Percentiles rank a stretch among this genome's conserved stretches.
These are phyloP conservation scores for Amanita pallidorosea DNA, from an alignment of 768 basidiomycete genomes.

Conservation along the genomic window DNA sequence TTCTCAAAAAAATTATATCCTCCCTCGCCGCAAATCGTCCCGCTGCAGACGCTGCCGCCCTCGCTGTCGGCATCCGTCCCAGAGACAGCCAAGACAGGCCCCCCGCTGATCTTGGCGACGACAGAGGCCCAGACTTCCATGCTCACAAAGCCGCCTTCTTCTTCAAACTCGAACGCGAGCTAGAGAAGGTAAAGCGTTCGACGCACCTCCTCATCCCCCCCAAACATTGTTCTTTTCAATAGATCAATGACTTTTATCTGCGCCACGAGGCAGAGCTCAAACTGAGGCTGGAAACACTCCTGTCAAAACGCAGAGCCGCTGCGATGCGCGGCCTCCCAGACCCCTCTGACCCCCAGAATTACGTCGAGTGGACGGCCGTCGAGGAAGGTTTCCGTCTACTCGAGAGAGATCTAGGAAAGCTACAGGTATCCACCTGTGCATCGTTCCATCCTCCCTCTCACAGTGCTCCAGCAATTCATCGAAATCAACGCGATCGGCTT, in stretches of 20 bases:
- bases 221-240: slow-evolving; percentile 8
- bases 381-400: slow-evolving; percentile 94
- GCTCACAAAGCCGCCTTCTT: slow-evolving; percentile 97
- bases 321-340: slow-evolving; percentile 66
- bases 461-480: slow-evolving; percentile 71
- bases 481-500: slow-evolving; percentile 97
- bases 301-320: slow-evolving; percentile 87
- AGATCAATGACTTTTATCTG: slow-evolving; percentile 98
- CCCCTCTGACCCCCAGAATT: slow-evolving; percentile 39
- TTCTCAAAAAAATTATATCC: slow-evolving; percentile 96
- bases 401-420: slow-evolving; percentile 88
- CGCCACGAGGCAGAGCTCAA: slow-evolving; percentile 95
- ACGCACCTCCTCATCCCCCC: slow-evolving; percentile 3
- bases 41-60: slow-evolving; percentile 79
- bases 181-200: slow-evolving; percentile 71
- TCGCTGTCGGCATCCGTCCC: slow-evolving; percentile 76
- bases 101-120: slow-evolving; percentile 55
- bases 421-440: slow-evolving; percentile 57
- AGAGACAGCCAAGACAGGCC: slow-evolving; percentile 20
- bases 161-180: slow-evolving; percentile 94
- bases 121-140: slow-evolving; percentile 77
- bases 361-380: slow-evolving; percentile 91
- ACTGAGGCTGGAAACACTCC: slow-evolving; percentile 81
- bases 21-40: slow-evolving; percentile 86
- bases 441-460: not conserved